These are phyloP conservation scores for Thelephora terrestris DNA, from an alignment of 1,284 basidiomycete genomes.

Conservation along the genomic window DNA sequence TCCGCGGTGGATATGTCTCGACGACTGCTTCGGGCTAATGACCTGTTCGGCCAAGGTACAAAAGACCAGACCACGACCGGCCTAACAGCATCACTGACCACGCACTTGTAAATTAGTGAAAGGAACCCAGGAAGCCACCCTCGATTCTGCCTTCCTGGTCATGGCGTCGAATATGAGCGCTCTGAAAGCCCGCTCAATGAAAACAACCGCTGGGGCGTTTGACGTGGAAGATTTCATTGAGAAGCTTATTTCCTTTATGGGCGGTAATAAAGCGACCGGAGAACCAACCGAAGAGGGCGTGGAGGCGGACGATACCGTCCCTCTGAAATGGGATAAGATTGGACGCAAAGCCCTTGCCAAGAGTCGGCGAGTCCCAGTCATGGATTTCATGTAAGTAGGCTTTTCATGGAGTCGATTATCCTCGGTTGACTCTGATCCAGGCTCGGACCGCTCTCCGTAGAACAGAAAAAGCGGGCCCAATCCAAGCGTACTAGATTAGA, in stretches of 20 bases:
- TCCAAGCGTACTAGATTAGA: conserved; percentile 60
- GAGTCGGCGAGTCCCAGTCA: conserved; percentile 61
- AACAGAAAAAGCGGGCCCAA: conserved; percentile 57
- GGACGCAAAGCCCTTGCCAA: conserved; percentile 65
- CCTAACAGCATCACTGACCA: conserved; percentile 1
- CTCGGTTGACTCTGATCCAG: conserved; percentile 25
- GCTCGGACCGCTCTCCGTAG: conserved; percentile 70
- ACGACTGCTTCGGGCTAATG: conserved; percentile 45
- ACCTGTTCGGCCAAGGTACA: conserved; percentile 51
- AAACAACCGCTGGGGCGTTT: conserved; percentile 71
- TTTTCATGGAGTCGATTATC: background rate
- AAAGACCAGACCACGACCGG: background rate
- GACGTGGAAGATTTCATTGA: conserved; percentile 77
- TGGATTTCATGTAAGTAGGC: conserved; percentile 66
- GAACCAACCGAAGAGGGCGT: conserved; percentile 40
- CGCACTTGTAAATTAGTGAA: conserved; percentile 40
- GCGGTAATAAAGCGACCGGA: conserved; percentile 39
- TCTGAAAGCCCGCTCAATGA: conserved; percentile 78
- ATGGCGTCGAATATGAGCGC: conserved; percentile 61
- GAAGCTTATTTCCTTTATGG: conserved; percentile 64
- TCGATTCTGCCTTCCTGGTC: conserved; percentile 67
- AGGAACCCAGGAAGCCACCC: conserved; percentile 69
- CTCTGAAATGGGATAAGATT: conserved; percentile 64
- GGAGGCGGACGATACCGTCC: conserved; percentile 30
- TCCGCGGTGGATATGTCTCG: conserved; percentile 44